Base-by-base conservation (phyloP, 306 rosid genomes). In the Quercus cerris region DNA sequence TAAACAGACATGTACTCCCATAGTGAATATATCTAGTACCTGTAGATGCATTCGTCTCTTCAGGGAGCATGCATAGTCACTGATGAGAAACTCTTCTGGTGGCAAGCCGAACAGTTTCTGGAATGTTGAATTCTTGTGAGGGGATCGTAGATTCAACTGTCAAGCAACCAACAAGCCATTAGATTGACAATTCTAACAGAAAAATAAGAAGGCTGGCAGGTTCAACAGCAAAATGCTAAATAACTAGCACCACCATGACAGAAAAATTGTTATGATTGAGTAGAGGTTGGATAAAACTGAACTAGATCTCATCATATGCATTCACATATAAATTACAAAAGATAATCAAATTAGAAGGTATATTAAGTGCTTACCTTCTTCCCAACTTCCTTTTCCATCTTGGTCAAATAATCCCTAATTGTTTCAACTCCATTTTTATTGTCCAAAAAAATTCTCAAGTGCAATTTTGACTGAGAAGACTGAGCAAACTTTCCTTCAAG, bases 371-470 rank as follows among this genome's bases (percentile, higher is more conserved):
- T 75, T 74, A 91, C 99, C 91, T 90, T 93, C 87, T 89, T 95
- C 69, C 99, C 99, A n/a, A 95, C 98, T 88, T 95, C 99, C 84
- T 90, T 95, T 83, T 87, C 99, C 90, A 87, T 91, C 92, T 87
- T 95, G 71, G 82, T 88, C 87, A 95, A 86, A 76, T 93, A 95
- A 20, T 93, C 97, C 88, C 87, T 90, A 33, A 95, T 89, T 56
- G 90, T 88, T 86, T 91, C 97, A n/a, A 77, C 89, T 72, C 97
- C 99, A 31, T 90, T 93, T 18, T 84, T 78, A 35, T 95, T 93
- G 75, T 95, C 95, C 86, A 95, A 74, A 78, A 93, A 95, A 71
- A 93, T 89, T 83, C 99, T 91, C 85, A 95, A 83, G 76, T 87
- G 95, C 89, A 95, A 80, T 88, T 95, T 95, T 14, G 98, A 90